Evolutionary conservation across 257 asterid species (phyloP), one percentile per base, ranked within the genome.

Genomic region (Jacaranda mimosifolia): DNA sequence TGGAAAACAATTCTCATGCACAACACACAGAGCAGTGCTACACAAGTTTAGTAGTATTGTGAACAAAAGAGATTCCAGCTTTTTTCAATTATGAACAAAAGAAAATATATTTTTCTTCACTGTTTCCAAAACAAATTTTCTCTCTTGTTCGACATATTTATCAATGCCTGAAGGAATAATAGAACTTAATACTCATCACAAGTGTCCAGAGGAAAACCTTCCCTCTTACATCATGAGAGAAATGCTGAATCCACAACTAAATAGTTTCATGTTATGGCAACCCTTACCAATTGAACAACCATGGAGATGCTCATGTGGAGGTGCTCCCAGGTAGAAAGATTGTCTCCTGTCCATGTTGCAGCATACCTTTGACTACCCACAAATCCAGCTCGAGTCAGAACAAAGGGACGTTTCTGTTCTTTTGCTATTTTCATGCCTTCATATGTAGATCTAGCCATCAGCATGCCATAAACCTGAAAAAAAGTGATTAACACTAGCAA

Each of bases 341-440:
- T 95, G 80, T 95, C 99, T 77, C 99, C 99, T 12, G 99, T 95
- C 99, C 99, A 95, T 64, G 99, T 95, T 56, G 98, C 98, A 81
- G 99, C 98, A 85, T 89, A 91, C 88, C 90, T 86, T 77, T 95
- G 98, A 92, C 97, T 91, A 73, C 99, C 99, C 52, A 93, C 87
- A 83, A 91, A 95, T 64, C 98, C 99, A 75, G 99, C 99, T 81
- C 99, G 90, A 7, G 99, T 91, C 75, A 95, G 95, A 78, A 95
- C 99, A 84, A 95, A 95, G 3, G 98, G 99, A 13, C 99, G 97
- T 74, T 82, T 90, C 77, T 82, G 85, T 84, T 81, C 87, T 79
- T 86, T 82, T 69, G 97, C 92, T 73, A 89, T 87, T 87, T 88
- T 86, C 99, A 93, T 91, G 76, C 99, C 98, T 78, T 95, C 97